These are phyloP conservation scores for Candida piceae DNA, from an alignment of 805 yeast genomes.

Conservation along the genomic window DNA sequence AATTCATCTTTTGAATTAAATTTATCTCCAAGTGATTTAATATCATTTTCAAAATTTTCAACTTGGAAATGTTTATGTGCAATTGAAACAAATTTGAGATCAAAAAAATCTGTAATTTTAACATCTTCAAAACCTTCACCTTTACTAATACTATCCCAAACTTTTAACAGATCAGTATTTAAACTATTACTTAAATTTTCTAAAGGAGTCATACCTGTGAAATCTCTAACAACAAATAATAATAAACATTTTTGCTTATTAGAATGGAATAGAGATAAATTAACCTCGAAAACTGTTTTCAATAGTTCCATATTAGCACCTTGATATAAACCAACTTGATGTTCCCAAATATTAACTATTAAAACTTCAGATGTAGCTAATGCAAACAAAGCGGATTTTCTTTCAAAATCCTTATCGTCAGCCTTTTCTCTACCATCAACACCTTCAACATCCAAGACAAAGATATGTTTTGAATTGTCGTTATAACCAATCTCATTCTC, in stretches of 20 bases:
- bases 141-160: conserved; percentile 76
- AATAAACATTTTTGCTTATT: conserved; percentile 53
- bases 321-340: conserved; percentile 93
- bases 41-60: conserved; percentile 60
- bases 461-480: conserved; percentile 34
- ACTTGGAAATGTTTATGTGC: conserved; percentile 83
- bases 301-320: conserved; percentile 96
- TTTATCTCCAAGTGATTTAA: conserved; percentile 57
- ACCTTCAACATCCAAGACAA: conserved; percentile 97
- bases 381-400: conserved; percentile 94
- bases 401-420: conserved; percentile 96
- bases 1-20: conserved; percentile 40
- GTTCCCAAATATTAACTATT: conserved; percentile 94
- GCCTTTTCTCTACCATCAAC: conserved; percentile 98
- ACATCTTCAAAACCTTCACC: conserved; percentile 59
- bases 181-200: conserved; percentile 65
- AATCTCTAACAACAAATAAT: conserved; percentile 89
- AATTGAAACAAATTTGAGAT: conserved; percentile 72
- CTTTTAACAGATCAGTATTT: conserved; percentile 61
- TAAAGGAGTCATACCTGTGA: conserved; percentile 81
- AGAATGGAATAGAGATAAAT: conserved; percentile 75
- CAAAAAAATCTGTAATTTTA: conserved; percentile 71
- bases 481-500: conserved; percentile 9
- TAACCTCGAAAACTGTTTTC: conserved; percentile 95
- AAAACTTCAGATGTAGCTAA: conserved; percentile 85